These are phyloP conservation scores for Dendryphion nanum DNA, from an alignment of 2,329 filamentous ascomycete species.

Conservation along the genomic window DNA sequence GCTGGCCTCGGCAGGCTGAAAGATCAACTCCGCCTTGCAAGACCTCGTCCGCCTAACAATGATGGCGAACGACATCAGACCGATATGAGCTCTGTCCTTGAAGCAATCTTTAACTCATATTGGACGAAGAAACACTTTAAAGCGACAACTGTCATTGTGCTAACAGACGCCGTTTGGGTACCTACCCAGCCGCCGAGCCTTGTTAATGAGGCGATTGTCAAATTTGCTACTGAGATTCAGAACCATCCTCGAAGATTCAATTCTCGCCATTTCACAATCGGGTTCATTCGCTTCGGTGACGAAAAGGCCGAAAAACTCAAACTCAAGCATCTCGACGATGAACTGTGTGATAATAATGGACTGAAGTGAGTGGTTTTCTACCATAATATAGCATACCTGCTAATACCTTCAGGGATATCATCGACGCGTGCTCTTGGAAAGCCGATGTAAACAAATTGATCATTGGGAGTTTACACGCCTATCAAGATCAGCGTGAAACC, in stretches of 20 bases:
- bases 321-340: slow-evolving; percentile 5
- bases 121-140: slow-evolving; percentile 1
- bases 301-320: slow-evolving; percentile 2
- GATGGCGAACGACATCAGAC: too few species aligned
- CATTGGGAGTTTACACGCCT: slow-evolving; percentile 10
- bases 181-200: neutral
- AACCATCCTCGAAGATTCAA: too few species aligned
- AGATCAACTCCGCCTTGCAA: neutral
- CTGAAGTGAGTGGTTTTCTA: too few species aligned
- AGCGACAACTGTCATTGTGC: slow-evolving; percentile 11
- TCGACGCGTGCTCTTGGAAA: slow-evolving; percentile 17
- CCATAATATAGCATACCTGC: too few species aligned
- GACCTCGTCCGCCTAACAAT: neutral
- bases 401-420: slow-evolving; percentile 16
- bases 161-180: slow-evolving; percentile 20
- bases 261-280: slow-evolving; percentile 10
- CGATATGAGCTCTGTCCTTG: slow-evolving; percentile 3
- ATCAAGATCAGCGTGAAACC: too few species aligned
- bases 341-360: slow-evolving; percentile 4
- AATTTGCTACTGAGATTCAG: slow-evolving; percentile 5
- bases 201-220: slow-evolving; percentile 6
- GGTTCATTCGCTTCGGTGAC: slow-evolving; percentile 14
- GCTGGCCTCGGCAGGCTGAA: neutral
- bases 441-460: slow-evolving; percentile 13
- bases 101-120: slow-evolving; percentile 6